Evolutionary conservation across 495 filamentous ascomycete species (phyloP).

Genomic region (Bacidia rubella): DNA sequence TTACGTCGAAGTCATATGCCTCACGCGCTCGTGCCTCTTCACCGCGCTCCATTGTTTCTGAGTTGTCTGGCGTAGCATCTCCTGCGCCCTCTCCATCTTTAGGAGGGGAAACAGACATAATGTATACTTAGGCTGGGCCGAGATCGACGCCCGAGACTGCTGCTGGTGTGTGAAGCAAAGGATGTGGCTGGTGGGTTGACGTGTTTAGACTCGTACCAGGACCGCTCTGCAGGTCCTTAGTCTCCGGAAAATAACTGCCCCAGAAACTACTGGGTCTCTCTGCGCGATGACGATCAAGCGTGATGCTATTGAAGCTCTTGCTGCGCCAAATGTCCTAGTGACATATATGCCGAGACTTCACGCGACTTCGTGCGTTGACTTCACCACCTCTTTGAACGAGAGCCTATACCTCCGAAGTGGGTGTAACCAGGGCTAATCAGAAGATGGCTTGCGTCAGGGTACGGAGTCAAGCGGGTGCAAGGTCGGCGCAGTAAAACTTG

Average conservation of each 20-base stretch:
- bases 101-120: constrained; percentile 92
- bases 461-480: neutral
- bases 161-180: constrained; percentile 7
- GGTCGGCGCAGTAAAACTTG: neutral
- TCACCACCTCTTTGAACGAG: neutral
- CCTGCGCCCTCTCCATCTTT: constrained; percentile 87
- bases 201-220: neutral
- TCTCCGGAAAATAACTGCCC: neutral
- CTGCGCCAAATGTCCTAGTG: constrained; percentile 12
- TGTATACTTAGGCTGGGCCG: constrained; percentile 33
- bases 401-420: neutral
- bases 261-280: neutral
- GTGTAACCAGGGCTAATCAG: neutral
- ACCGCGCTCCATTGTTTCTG: constrained; percentile 47
- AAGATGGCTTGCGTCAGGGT: neutral
- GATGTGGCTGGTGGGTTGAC: constrained; percentile 5
- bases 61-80: constrained; percentile 85
- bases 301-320: constrained; percentile 14
- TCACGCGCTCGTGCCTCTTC: constrained; percentile 48
- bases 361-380: neutral
- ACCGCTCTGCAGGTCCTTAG: constrained; percentile 4
- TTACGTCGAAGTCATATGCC: constrained; percentile 95
- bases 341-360: constrained; percentile 4
- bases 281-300: constrained; percentile 12
- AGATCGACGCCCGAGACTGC: constrained; percentile 4